These are phyloP conservation scores for Pseudogymnoascus sp. DNA, from an alignment of 2,329 filamentous ascomycete species.

Conservation along the genomic window DNA sequence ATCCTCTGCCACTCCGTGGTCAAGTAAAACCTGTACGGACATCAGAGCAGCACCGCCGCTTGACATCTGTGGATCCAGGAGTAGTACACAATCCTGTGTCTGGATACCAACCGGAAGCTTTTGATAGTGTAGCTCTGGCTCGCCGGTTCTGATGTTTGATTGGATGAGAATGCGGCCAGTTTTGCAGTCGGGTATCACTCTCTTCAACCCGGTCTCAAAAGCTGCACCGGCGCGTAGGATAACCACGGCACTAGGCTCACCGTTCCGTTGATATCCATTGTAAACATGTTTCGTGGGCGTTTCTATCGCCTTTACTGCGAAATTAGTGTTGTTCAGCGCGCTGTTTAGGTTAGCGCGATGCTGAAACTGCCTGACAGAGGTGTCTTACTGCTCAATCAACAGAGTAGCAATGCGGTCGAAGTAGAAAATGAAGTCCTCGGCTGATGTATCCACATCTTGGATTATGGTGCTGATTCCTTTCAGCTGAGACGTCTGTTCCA, in stretches of 20 bases:
- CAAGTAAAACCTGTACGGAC: conserved; percentile 91
- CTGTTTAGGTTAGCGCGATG: conserved; percentile 33
- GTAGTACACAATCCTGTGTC: conserved; percentile 69
- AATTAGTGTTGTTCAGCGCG: conserved; percentile 69
- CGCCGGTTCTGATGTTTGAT: conserved; percentile 73
- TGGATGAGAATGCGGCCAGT: conserved; percentile 88
- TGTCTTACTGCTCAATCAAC: conserved; percentile 64
- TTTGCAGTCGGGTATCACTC: conserved; percentile 86
- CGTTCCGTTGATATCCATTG: conserved; percentile 59
- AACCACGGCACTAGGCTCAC: conserved; percentile 76
- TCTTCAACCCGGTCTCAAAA: conserved; percentile 78
- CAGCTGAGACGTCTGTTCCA: conserved; percentile 73
- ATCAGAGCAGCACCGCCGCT: conserved; percentile 80
- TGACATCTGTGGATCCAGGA: conserved; percentile 91
- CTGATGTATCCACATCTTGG: conserved; percentile 65
- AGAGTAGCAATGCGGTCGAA: conserved; percentile 85
- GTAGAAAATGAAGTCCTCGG: conserved; percentile 96
- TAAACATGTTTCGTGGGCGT: conserved; percentile 68
- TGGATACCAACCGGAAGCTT: conserved; percentile 68
- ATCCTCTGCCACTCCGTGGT: conserved; percentile 80
- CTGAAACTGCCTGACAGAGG: not conserved
- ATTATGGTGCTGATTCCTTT: conserved; percentile 85
- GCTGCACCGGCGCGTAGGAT: conserved; percentile 83
- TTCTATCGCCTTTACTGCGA: conserved; percentile 52
- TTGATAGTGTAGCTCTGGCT: conserved; percentile 87